Base-by-base conservation (phyloP, 208 protist species). In the Crithidia sp. region DNA sequence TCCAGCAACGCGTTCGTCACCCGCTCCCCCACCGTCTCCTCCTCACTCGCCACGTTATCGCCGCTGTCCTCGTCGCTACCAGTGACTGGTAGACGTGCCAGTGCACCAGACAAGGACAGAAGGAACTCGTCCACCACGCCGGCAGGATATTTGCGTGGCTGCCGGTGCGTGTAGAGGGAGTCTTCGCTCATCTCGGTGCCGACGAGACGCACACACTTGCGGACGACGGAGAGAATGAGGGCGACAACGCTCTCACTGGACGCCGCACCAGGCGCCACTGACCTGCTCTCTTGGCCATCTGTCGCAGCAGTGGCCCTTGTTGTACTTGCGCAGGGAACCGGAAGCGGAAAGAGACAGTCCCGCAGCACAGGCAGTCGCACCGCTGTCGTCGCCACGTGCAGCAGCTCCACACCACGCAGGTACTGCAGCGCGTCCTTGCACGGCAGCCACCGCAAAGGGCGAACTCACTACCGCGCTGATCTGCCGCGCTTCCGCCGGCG, bases 121-220 rank as follows among this genome's bases (percentile, higher is more conserved):
- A 96, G 67, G 69, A 87, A 94, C 67, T 85, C 83, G 71, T 96
- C 92, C 41, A 95, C 83, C 6, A 93, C 83, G 44, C 77, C 72
- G n/a, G 77, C 65, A 3, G 84, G 73, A 52, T 74, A 81, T n/a
- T 66, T 69, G 43, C 84, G 75, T 37, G 82, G 69, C 43, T 61
- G 60, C 63, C 79, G 82, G 53, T 70, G 50, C 2, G 75, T 87
- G 77, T 89, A 94, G 10, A 96, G 76, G 47, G 89, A 80, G 68
- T 88, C 88, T 4, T 63, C 65, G 5, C 41, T n/a, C 84, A 94
- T 87, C 54, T 85, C 73, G 0, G 83, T 85, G 9, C 81, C 88
- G 0, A 84, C 86, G 37, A 94, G 54, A 1, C 86, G 88, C 28
- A 95, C 77, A 50, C 86, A 92, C 45, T 84, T 87, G 14, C 79